Base-by-base conservation (phyloP, 305 asterid species). In the Lippia alba region DNA sequence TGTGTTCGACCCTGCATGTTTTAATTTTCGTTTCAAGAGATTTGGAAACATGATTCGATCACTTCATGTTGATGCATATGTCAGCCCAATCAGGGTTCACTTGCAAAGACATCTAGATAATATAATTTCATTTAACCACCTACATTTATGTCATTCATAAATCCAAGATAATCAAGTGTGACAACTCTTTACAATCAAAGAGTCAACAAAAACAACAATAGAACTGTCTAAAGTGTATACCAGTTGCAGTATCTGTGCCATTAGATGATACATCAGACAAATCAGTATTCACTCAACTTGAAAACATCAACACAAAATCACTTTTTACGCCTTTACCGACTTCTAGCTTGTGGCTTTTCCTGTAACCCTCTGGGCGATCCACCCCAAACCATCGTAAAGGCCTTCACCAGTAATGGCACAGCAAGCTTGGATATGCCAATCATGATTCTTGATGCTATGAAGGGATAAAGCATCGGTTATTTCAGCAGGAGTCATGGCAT, bases 361-460 rank as follows among this genome's bases (percentile, higher is more conserved):
- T 1, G 94, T 68, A 44, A 91, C 99, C 71, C 85, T 81, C 75
- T 91, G 96, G 0, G 97, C 97, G 39, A 94, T 84, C 99, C 99
- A 94, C 6, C 97, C 99, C 82, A 94, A 68, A 16, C 99, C 99
- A 48, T 94, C 99, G 2, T 94, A 91, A 51, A 94, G 76, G 17
- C 99, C 99, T 0, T 94, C 99, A 15, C 97, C 99, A 1, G 97
- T 94, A 34, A 94, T 86, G 41, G 99, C 99, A 40, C 86, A 84
- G 76, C 97, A 88, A 71, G 96, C 96, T 76, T 94, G 99, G 71
- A 94, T 94, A 39, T 94, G 99, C 99, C 99, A 91, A 69, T 94
- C 99, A 15, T 94, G 97, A 80, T 94, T 85, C 82, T 94, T 94
- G 75, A 91, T 91, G 72, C 92, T 90, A 75, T 94, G 99, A 65